phyloP scores from a whole-genome alignment of 768 basidiomycete species.

The Psilocybe azurescens region DNA sequence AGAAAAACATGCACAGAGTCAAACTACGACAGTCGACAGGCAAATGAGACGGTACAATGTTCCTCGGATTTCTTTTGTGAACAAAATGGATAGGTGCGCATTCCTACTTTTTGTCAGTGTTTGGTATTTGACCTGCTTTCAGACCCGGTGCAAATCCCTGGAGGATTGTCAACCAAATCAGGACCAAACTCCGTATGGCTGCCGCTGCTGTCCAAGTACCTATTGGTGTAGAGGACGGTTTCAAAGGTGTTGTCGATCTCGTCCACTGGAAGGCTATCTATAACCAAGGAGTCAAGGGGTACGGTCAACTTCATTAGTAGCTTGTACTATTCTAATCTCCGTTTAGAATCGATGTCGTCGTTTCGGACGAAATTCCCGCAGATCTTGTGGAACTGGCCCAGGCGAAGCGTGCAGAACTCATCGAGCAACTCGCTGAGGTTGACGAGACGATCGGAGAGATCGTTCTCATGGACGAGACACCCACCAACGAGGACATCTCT shows the following conservation, averaged over 20 bases:
- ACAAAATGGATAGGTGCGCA: conserved; percentile 96
- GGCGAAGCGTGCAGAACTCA: conserved; percentile 87
- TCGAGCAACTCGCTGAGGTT: conserved; percentile 95
- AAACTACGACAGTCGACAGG: conserved; percentile 98
- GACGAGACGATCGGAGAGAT: conserved; percentile 96
- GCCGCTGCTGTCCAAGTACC: conserved; percentile 97
- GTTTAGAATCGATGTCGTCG: conserved; percentile 76
- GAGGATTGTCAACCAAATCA: conserved; percentile 91
- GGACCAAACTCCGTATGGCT: conserved; percentile 87
- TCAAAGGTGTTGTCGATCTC: conserved; percentile 92
- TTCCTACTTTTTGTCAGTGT: too few species aligned
- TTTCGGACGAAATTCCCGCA: conserved; percentile 88
- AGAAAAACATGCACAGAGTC: conserved; percentile 59
- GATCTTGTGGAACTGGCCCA: conserved; percentile 75
- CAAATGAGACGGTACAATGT: conserved; percentile 99
- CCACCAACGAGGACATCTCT: conserved; percentile 74
- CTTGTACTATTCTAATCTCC: not conserved
- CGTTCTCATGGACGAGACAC: conserved; percentile 83
- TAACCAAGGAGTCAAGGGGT: conserved; percentile 96
- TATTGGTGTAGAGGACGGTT: conserved; percentile 87
- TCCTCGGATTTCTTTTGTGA: conserved; percentile 92
- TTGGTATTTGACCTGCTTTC: too few species aligned
- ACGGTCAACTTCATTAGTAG: conserved; percentile 21
- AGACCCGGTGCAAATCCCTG: conserved; percentile 94
- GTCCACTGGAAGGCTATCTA: conserved; percentile 95